Evolutionary conservation across 352 stramenopile species (phyloP).

Genomic region (Pythium dissimile): DNA sequence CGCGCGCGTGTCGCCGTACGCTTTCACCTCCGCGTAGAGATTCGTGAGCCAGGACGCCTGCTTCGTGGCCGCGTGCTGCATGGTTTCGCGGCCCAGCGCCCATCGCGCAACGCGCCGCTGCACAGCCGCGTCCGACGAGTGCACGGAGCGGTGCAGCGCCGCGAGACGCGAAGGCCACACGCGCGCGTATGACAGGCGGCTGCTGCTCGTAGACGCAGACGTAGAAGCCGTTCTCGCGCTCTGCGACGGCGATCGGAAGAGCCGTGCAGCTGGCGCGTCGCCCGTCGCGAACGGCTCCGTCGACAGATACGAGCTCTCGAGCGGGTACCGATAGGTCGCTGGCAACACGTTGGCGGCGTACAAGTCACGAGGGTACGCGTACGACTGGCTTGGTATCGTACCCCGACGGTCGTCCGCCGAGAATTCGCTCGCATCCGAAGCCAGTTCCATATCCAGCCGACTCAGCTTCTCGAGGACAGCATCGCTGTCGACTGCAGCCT

Average conservation of each 20-base stretch:
- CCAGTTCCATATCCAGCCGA: constrained; percentile 22
- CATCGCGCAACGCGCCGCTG: constrained; percentile 63
- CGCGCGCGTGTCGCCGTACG: constrained; percentile 41
- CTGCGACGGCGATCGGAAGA: background rate
- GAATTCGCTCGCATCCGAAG: constrained; percentile 25
- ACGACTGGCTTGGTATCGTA: background rate
- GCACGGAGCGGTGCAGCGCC: background rate
- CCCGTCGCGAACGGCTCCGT: too few species aligned
- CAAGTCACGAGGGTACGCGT: background rate
- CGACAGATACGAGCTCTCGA: too few species aligned
- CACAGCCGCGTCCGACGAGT: constrained; percentile 24
- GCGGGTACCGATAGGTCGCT: constrained; percentile 5
- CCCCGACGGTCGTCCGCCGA: constrained; percentile 5
- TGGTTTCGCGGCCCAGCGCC: constrained; percentile 50
- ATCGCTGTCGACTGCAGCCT: background rate
- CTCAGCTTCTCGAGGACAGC: constrained; percentile 19
- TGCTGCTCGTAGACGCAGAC: background rate
- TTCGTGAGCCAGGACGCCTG: constrained; percentile 57
- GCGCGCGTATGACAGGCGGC: background rate
- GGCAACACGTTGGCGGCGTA: too few species aligned
- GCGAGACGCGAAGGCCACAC: constrained; percentile 2
- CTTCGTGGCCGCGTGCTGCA: constrained; percentile 55
- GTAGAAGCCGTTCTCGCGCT: background rate
- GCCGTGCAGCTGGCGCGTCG: background rate
- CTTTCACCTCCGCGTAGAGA: constrained; percentile 60